phyloP scores from a whole-genome alignment of 2,329 filamentous ascomycete species.

The Chalaropsis thielavioides region DNA sequence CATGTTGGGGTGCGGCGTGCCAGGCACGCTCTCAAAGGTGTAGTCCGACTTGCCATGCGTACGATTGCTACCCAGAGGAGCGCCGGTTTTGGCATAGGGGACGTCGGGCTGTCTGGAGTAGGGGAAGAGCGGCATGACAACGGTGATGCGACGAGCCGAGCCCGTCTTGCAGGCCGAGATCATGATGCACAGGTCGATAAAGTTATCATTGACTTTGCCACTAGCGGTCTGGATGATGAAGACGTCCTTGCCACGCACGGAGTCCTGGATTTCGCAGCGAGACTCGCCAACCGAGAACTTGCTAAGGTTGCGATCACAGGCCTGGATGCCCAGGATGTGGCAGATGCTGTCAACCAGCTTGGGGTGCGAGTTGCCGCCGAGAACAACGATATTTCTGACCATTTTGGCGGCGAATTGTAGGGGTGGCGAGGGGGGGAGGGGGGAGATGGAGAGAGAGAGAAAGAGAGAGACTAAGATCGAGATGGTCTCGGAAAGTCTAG shows the following conservation, averaged over 20 bases:
- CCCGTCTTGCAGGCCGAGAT: slow-evolving; percentile 95
- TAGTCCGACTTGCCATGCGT: slow-evolving; percentile 45
- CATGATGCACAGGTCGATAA: slow-evolving; percentile 94
- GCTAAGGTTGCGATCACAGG: slow-evolving; percentile 65
- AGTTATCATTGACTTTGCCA: slow-evolving; percentile 86
- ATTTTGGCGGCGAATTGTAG: slow-evolving; percentile 34
- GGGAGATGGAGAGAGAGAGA: not conserved
- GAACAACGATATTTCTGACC: slow-evolving; percentile 89
- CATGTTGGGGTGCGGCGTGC: slow-evolving; percentile 63
- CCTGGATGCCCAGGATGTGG: slow-evolving; percentile 74
- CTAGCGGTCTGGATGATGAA: slow-evolving; percentile 95
- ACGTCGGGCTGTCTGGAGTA: slow-evolving; percentile 94
- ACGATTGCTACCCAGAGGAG: slow-evolving; percentile 57
- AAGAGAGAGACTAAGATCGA: not conserved
- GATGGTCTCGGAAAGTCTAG: not conserved
- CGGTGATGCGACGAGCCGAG: slow-evolving; percentile 83
- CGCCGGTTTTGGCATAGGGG: slow-evolving; percentile 90
- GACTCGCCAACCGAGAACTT: slow-evolving; percentile 96
- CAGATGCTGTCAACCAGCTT: slow-evolving; percentile 75
- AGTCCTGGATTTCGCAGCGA: slow-evolving; percentile 89
- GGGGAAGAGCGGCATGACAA: slow-evolving; percentile 86
- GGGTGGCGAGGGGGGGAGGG: not conserved
- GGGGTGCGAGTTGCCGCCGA: slow-evolving; percentile 87
- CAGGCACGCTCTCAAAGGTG: slow-evolving; percentile 84
- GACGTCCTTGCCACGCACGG: slow-evolving; percentile 93